Base-by-base conservation (phyloP, 768 basidiomycete species). In the Lentinula sp. region DNA sequence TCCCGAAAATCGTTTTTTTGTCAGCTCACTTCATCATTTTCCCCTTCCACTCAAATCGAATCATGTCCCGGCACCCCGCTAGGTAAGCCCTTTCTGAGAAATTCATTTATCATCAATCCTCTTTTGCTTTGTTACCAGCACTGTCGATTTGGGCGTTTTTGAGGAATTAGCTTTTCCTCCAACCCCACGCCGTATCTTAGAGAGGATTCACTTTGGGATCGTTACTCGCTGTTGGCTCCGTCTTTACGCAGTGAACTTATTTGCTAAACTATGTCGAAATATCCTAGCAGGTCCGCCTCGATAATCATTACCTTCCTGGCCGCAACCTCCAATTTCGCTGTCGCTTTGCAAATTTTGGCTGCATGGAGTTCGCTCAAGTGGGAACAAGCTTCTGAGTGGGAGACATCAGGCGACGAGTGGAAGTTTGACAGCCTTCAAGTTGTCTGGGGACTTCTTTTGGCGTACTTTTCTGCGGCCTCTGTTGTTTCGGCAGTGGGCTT, bases 401-500 rank as follows among this genome's bases (percentile, higher is more conserved):
- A 76, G 62, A 67, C 70, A 10, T 71, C 74, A 21, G 69, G 74
- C 46, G 78, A 78, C 67, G 71, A 66, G 67, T 75, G 73, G 73
- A 66, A 70, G 45, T 60, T 80, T 48, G 76, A 81, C 62, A 76
- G 79, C 32, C 65, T 83, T 53, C 78, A 79, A 66, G 68, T 82
- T 63, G 70, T 89, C 31, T 89, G 86, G 74, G 84, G 75, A 9
- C 77, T 92, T 48, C 76, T 88, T 34, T 83, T 80, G 32, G 72
- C 81, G 21, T 91, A 93, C 70, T 87, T 91, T 67, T 75, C 80
- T 6, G 80, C 84, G 0, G 86, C 87, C 6, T 81, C 86, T 0
- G 71, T 81, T 10, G 85, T 90, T 7, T 88, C 83, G 64, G 71
- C 80, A 5, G 74, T 90, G 1, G 91, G 91, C 18, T 74, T 92